These are phyloP conservation scores for Styphnolobium japonicum DNA, from an alignment of 306 rosid species.

Conservation along the genomic window DNA sequence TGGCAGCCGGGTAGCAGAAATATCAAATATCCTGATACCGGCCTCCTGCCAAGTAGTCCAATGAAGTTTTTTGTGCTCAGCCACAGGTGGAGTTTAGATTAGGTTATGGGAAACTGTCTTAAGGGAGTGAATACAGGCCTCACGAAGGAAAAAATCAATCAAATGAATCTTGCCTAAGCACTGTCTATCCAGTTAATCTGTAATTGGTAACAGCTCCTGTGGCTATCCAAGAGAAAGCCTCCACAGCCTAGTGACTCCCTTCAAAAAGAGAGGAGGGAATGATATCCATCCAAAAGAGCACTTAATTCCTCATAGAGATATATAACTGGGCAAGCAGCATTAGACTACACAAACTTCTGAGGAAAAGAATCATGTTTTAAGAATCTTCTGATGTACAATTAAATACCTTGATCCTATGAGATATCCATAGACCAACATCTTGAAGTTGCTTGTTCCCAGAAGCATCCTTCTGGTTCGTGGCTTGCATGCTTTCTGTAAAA, in stretches of 20 bases:
- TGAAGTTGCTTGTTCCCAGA: constrained; percentile 78
- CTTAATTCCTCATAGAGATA: not conserved
- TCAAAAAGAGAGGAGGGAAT: not conserved
- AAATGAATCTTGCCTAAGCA: not conserved
- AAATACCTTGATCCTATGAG: constrained; percentile 77
- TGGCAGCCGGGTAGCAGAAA: not conserved
- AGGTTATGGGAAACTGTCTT: constrained; percentile 3
- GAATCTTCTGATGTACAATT: constrained; percentile 8
- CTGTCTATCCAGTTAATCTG: not conserved
- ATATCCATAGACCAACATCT: constrained; percentile 89
- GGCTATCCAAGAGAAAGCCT: not conserved
- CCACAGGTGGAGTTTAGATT: not conserved
- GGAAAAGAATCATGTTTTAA: constrained; percentile 6
- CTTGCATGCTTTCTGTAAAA: constrained; percentile 63
- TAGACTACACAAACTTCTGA: constrained; percentile 7
- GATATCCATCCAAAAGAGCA: not conserved
- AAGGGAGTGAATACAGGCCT: not conserved
- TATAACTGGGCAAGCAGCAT: not conserved
- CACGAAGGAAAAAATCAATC: constrained; percentile 4
- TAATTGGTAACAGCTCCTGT: not conserved
- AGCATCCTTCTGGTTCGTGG: constrained; percentile 66
- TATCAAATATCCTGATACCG: not conserved
- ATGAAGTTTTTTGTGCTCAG: not conserved
- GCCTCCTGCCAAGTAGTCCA: not conserved
- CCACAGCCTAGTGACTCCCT: not conserved